phyloP scores from a whole-genome alignment of 345 rosid genomes.

The Ceriops tagal region DNA sequence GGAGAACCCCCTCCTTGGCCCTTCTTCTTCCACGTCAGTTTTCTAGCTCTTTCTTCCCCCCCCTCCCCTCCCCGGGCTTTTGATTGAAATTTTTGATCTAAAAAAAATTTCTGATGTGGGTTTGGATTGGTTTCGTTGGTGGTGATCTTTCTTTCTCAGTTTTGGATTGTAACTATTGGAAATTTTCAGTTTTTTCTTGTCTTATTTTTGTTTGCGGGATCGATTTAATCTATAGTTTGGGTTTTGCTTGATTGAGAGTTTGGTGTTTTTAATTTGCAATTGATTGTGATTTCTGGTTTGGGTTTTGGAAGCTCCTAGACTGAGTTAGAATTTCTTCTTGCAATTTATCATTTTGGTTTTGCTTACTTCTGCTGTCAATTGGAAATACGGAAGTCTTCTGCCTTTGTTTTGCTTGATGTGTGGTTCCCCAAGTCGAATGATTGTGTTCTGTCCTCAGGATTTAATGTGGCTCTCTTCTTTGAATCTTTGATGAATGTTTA shows the following conservation, averaged over 20 bases:
- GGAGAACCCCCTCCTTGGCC: constrained; percentile 94
- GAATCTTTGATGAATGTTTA: too few relatives aligned
- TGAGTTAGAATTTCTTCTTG: too few relatives aligned
- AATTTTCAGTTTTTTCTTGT: not conserved
- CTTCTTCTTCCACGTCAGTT: constrained; percentile 80
- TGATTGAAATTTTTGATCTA: constrained; percentile 6
- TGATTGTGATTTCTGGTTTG: too few relatives aligned
- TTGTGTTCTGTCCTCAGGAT: too few relatives aligned
- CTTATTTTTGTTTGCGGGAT: not conserved
- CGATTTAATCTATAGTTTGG: not conserved
- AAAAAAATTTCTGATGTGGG: not conserved
- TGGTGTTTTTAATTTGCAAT: too few relatives aligned
- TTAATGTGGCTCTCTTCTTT: too few relatives aligned
- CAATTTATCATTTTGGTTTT: too few relatives aligned
- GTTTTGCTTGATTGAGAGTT: not conserved
- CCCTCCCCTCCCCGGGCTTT: not conserved
- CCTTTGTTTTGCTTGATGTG: too few relatives aligned
- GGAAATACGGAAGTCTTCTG: too few relatives aligned
- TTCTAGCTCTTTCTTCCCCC: not conserved
- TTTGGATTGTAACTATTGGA: not conserved
- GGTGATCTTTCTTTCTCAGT: not conserved
- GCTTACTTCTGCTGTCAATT: too few relatives aligned
- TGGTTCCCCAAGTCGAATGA: too few relatives aligned
- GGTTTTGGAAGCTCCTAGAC: too few relatives aligned
- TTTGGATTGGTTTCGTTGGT: constrained; percentile 5